Percentiles rank a stretch among this genome's conserved stretches.
phyloP scores from a whole-genome alignment of 805 yeast genomes.

The Blastobotrys chiropterorum region DNA sequence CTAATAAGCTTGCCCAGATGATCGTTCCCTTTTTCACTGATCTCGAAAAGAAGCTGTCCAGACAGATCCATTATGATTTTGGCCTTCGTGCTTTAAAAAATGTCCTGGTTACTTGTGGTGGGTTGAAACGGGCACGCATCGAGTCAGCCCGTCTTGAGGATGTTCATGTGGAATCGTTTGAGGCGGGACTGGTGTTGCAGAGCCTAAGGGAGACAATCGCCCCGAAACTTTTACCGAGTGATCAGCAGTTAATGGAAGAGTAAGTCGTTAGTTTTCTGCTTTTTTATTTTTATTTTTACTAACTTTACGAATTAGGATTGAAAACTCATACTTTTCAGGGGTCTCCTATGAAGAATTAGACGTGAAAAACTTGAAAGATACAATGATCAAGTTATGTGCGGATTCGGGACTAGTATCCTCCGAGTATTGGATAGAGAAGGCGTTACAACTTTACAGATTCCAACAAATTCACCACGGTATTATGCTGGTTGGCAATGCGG shows the following conservation, averaged over 20 bases:
- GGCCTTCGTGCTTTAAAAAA: constrained; percentile 78
- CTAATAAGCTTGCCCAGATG: constrained; percentile 39
- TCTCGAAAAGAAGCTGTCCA: constrained; percentile 38
- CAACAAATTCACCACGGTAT: constrained; percentile 66
- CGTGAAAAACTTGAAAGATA: constrained; percentile 24
- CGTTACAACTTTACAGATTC: constrained; percentile 55
- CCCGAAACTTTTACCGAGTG: constrained; percentile 60
- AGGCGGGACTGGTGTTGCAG: constrained; percentile 34
- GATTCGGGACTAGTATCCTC: constrained; percentile 32
- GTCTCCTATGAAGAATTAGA: constrained; percentile 21
- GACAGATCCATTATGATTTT: constrained; percentile 80
- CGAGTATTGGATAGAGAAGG: constrained; percentile 46
- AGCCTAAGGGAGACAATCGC: constrained; percentile 56
- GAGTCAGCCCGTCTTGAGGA: not conserved
- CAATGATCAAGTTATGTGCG: constrained; percentile 24
- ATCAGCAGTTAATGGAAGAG: constrained; percentile 38
- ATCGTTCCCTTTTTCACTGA: constrained; percentile 51
- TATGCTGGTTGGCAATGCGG: constrained; percentile 72
- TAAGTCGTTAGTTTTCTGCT: constrained; percentile 8
- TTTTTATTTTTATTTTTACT: constrained; percentile 1
- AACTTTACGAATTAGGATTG: constrained; percentile 15
- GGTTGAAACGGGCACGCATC: constrained; percentile 30
- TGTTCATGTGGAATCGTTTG: constrained; percentile 3
- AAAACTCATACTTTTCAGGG: constrained; percentile 17
- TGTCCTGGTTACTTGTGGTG: constrained; percentile 55